These are phyloP conservation scores for Sporothrix sp. DNA, from an alignment of 2,329 filamentous ascomycete species.

Conservation along the genomic window DNA sequence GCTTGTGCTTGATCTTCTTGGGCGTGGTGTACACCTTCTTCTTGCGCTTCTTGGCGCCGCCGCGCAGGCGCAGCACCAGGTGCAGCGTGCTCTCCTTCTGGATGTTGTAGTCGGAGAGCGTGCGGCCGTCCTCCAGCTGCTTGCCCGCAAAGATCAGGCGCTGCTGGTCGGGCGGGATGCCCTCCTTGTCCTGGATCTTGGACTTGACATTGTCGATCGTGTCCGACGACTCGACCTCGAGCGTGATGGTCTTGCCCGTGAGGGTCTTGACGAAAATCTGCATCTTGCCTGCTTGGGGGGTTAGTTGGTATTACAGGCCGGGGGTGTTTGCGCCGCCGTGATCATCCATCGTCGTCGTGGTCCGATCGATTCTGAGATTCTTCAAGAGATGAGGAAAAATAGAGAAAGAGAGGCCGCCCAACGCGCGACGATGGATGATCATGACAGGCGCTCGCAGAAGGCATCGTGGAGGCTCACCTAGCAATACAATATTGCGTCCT, in stretches of 20 bases:
- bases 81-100: conserved; percentile 99
- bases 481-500: conserved; percentile 23
- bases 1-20: conserved; percentile 99
- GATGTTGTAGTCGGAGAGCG: conserved; percentile 99
- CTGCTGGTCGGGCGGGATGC: conserved; percentile 99
- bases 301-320: conserved; percentile 12
- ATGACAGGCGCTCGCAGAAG: conserved; percentile 10
- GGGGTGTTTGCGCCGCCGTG: neutral
- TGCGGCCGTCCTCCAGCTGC: conserved; percentile 99
- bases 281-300: conserved; percentile 51
- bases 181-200: conserved; percentile 98
- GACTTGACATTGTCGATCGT: conserved; percentile 99
- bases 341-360: conserved; percentile 3
- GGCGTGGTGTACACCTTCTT: conserved; percentile 99
- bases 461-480: conserved; percentile 20
- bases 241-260: conserved; percentile 99
- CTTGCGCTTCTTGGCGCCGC: conserved; percentile 99
- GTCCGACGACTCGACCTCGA: conserved; percentile 99
- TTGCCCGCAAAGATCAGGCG: conserved; percentile 99
- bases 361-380: neutral
- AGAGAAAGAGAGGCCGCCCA: neutral
- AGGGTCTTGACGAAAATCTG: conserved; percentile 76
- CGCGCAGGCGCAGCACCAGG: conserved; percentile 94
- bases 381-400: neutral
- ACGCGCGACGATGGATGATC: conserved; percentile 2